Base-by-base conservation (phyloP, 2,329 filamentous ascomycete species). In the Talaromyces sp. region DNA sequence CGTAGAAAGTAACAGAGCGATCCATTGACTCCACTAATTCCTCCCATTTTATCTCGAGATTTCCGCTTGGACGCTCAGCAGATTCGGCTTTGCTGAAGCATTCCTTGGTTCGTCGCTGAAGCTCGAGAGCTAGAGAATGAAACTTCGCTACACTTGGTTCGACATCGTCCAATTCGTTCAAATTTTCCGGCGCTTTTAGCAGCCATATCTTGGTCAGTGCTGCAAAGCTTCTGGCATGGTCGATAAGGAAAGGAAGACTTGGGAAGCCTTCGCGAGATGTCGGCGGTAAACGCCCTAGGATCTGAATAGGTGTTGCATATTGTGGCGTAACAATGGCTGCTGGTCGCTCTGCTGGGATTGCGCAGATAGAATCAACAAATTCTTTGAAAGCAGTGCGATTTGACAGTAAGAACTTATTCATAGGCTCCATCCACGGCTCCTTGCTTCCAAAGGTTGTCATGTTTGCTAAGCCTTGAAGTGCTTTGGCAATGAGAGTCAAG, bases 381-480 rank as follows among this genome's bases (percentile, higher is more conserved):
- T 89, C 86, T 75, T 93, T 96, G 77, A 97, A 92, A 45, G 90
- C 86, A 70, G 89, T 85, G 22, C 93, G 87, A 72, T 96, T 89
- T 1, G 87, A 83, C 9, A 84, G 85, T 56, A 98, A 81, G 71
- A 97, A 97, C 50, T 86, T 86, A 74, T 97, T 98, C 94, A 98
- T 98, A 0, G 93, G 93, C 79, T 97, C 93, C 93, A 98, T 97
- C 92, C 93, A 98, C n/a, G 90, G 88, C 77, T 98, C 94, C 75
- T 97, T 96, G 73, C 91, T 93, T 47, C 94, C 94, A 74, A 97
- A 97, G 0, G 88, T 92, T 1, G 92, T 91, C 78, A 97, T 85
- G 75, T 97, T 97, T 19, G 93, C 92, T 66, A 98, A 84, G 17
- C 92, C 93, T 78, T 97, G 93, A 9, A 98, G 82, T 1, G 91